phyloP scores from a whole-genome alignment of 768 basidiomycete genomes.

The Tubosaeta sp. region DNA sequence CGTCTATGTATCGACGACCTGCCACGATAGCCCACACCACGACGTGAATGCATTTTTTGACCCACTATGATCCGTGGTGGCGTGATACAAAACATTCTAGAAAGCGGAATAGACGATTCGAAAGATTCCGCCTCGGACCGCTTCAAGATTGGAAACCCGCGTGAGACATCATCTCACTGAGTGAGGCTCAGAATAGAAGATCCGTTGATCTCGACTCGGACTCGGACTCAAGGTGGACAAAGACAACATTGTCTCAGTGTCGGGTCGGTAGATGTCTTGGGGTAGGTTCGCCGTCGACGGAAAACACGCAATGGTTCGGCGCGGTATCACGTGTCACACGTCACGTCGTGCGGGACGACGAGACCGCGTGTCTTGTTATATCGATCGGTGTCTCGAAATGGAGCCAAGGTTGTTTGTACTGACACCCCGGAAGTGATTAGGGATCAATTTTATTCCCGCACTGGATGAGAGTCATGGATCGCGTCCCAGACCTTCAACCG shows the following conservation, averaged over 20 bases:
- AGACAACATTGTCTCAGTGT: not conserved
- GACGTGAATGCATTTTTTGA: conserved; percentile 2
- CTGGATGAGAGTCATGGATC: not conserved
- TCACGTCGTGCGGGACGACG: too few relatives aligned
- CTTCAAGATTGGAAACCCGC: not conserved
- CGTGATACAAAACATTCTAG: conserved; percentile 4
- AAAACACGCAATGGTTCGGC: not conserved
- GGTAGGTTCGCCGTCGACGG: not conserved
- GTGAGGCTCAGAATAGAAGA: not conserved
- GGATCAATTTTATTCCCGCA: not conserved
- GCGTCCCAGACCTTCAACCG: too few relatives aligned
- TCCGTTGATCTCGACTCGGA: not conserved
- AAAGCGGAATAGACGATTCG: not conserved
- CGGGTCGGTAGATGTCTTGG: not conserved
- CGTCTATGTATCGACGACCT: conserved; percentile 20
- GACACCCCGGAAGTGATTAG: not conserved
- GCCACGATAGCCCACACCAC: conserved; percentile 2
- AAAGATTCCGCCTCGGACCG: not conserved
- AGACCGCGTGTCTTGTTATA: too few relatives aligned
- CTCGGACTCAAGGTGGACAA: not conserved
- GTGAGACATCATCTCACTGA: not conserved
- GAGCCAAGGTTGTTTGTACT: not conserved
- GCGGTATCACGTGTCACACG: not conserved
- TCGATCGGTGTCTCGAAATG: not conserved
- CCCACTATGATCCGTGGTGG: conserved; percentile 2